Base-by-base conservation (phyloP, 768 basidiomycete genomes). In the Scleroderma citrinum region DNA sequence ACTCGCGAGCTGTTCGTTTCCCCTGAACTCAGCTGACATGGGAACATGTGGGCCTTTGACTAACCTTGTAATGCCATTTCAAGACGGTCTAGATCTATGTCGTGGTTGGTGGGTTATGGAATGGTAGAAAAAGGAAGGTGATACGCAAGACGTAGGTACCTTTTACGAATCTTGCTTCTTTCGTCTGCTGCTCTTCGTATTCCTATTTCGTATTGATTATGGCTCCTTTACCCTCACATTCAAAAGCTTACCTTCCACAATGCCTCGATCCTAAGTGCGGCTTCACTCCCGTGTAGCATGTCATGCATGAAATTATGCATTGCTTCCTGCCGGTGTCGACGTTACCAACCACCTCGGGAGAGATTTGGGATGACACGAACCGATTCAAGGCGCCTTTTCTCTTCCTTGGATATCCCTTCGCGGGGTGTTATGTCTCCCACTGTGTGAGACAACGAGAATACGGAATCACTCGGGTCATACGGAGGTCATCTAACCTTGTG, bases 391-490 rank as follows among this genome's bases (percentile, higher is more conserved):
- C 77, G 71, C 35, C 74, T 76, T 68, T 99, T 99, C 61, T 90
- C 85, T 2, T 75, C 73, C 58, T 90, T 88, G 0, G 87, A 67
- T 13, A 99, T 85, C 1, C 88, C 86, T 63, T 97, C 93, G 19
- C 82, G 76, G 0, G 95, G 95, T 0, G 92, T 77, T 50, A 98
- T 97, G 61, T 98, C 95, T 5, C 95, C 95, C 5, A 97, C 95
- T 83, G 34, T 39, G 23, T 29, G 23, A 35, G 19, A 16, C 7
- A 3, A 17, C n/a, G 39, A 13, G 24, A 5, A 26, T 20, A 16
- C 29, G 17, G n/a, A 26, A 16, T 19, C 20, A 41, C 3, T 8
- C 14, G 1, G 31, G 20, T 2, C 10, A 14, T 3, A 7, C 7
- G 5, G 2, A 3, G 40, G 19, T 21, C 53, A 13, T 39, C 51